Evolutionary conservation across 2,329 filamentous ascomycete genomes (phyloP).

Genomic region (Penicillium sp.): DNA sequence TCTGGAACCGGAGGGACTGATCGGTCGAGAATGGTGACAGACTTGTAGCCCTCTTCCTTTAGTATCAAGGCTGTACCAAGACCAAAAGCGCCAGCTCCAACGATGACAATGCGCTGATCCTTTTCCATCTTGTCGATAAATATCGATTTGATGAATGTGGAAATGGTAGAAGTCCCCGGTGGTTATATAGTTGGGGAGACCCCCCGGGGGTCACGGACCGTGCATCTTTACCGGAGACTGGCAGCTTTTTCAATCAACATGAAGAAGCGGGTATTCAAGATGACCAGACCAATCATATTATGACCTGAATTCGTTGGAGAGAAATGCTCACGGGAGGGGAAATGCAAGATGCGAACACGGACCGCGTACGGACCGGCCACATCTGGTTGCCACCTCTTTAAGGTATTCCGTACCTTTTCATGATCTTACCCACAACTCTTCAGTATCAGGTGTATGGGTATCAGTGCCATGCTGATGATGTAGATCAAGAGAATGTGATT

Average conservation of each 20-base stretch:
- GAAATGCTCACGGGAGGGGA: background rate
- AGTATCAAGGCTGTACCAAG: constrained; percentile 51
- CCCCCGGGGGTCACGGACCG: background rate
- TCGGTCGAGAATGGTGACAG: constrained; percentile 35
- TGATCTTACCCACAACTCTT: too few species aligned
- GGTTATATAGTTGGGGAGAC: background rate
- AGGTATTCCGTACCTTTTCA: background rate
- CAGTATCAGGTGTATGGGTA: too few species aligned
- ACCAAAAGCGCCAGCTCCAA: constrained; percentile 69
- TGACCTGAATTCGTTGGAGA: background rate
- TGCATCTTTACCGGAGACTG: background rate
- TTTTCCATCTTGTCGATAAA: constrained; percentile 19
- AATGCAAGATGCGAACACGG: background rate
- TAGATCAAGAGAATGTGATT: too few species aligned
- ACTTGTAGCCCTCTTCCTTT: constrained; percentile 26
- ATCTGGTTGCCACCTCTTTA: background rate
- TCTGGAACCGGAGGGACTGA: constrained; percentile 38
- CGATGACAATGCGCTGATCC: constrained; percentile 26
- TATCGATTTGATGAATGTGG: background rate
- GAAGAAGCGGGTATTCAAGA: background rate
- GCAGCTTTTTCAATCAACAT: background rate
- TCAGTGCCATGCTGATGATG: too few species aligned
- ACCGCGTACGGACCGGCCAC: constrained; percentile 1
- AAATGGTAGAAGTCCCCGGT: background rate
- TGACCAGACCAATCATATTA: background rate